Evolutionary conservation across 2,329 filamentous ascomycete genomes (phyloP).

Genomic region (Pseudocercospora pini-densiflorae): DNA sequence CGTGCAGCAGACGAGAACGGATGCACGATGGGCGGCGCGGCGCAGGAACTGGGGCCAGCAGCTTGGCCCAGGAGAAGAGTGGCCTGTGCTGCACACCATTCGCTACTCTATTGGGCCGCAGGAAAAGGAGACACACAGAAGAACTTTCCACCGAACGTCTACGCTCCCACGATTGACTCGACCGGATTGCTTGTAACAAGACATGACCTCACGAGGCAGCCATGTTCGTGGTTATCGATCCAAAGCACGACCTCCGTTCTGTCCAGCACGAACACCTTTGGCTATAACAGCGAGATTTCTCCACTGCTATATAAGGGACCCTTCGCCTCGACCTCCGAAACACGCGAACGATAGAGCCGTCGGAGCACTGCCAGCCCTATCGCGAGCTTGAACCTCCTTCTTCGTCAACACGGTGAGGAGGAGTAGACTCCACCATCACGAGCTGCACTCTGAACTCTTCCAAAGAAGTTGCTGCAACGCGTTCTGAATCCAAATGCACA

Average conservation of each 20-base stretch:
- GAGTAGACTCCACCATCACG: neutral
- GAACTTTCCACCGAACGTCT: neutral
- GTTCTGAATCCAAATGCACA: neutral
- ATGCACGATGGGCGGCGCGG: neutral
- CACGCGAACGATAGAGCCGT: neutral
- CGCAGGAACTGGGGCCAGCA: neutral
- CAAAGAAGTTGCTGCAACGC: neutral
- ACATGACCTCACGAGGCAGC: neutral
- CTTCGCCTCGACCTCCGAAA: neutral
- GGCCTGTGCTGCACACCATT: neutral
- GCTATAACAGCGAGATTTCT: neutral
- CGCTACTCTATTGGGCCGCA: neutral
- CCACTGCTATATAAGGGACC: neutral
- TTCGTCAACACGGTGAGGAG: neutral
- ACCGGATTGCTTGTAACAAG: neutral
- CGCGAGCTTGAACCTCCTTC: neutral
- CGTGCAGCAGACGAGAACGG: neutral
- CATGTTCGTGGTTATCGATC: neutral
- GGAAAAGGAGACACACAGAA: neutral
- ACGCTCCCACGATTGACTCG: conserved; percentile 1
- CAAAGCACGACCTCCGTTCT: neutral
- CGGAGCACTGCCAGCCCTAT: neutral
- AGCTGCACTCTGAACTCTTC: neutral
- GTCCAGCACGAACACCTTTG: neutral
- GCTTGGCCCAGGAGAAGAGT: neutral